phyloP scores from a whole-genome alignment of 805 yeast genomes.

The Kazachstania psychrophila region DNA sequence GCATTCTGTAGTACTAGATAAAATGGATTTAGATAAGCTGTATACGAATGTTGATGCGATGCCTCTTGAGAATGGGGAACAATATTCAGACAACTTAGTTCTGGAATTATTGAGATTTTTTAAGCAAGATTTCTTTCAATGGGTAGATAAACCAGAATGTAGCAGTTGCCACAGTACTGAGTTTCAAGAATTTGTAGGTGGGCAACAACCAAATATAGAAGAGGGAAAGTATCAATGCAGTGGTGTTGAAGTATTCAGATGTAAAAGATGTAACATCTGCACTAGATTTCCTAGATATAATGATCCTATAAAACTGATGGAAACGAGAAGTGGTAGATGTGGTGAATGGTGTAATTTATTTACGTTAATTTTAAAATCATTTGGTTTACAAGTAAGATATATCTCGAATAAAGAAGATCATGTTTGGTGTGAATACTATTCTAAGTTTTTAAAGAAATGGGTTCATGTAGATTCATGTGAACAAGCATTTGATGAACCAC shows the following conservation, averaged over 20 bases:
- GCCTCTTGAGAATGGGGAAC: slow-evolving; percentile 22
- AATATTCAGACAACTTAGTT: slow-evolving; percentile 50
- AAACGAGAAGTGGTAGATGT: slow-evolving; percentile 68
- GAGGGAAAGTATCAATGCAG: slow-evolving; percentile 45
- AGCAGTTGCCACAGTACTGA: slow-evolving; percentile 37
- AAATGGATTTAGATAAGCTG: slow-evolving; percentile 50
- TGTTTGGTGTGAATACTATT: slow-evolving; percentile 90
- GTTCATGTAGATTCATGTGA: slow-evolving; percentile 87
- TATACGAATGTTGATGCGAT: slow-evolving; percentile 51
- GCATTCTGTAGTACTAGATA: slow-evolving; percentile 51
- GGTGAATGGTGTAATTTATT: slow-evolving; percentile 95
- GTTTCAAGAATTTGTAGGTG: slow-evolving; percentile 32
- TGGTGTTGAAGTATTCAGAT: slow-evolving; percentile 54
- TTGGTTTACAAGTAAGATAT: slow-evolving; percentile 59
- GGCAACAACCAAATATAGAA: slow-evolving; percentile 34
- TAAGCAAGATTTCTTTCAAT: slow-evolving; percentile 67
- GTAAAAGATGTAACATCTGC: slow-evolving; percentile 39
- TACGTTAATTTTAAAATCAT: slow-evolving; percentile 54
- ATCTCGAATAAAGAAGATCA: slow-evolving; percentile 90
- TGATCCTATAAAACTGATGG: slow-evolving; percentile 51
- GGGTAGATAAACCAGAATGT: slow-evolving; percentile 73
- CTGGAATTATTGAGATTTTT: slow-evolving; percentile 56
- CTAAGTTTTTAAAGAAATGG: slow-evolving; percentile 56
- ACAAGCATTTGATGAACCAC: slow-evolving; percentile 73
- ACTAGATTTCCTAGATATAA: slow-evolving; percentile 72